Percentiles rank a stretch among this genome's conserved stretches.
Evolutionary conservation across 805 yeast genomes (phyloP).

Genomic region (Candida saitoana): DNA sequence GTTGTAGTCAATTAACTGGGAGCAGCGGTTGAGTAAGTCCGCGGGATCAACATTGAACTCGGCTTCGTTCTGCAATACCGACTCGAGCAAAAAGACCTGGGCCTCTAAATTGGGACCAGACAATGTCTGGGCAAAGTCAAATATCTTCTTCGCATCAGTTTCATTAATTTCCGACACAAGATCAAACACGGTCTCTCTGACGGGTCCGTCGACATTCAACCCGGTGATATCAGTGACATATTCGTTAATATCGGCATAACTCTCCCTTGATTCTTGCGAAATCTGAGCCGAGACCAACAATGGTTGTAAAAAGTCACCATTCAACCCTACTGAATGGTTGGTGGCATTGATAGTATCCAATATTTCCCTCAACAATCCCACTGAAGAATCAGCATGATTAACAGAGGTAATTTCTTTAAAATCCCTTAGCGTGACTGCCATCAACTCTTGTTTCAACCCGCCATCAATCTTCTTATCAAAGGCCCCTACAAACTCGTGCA

Average conservation of each 20-base stretch:
- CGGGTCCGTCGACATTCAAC: conserved; percentile 46
- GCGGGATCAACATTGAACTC: conserved; percentile 15
- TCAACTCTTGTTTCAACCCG: conserved; percentile 13
- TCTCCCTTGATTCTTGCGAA: conserved; percentile 39
- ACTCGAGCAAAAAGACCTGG: conserved; percentile 34
- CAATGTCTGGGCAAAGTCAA: conserved; percentile 10
- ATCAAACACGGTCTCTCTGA: conserved; percentile 61
- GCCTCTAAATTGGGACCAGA: conserved; percentile 37
- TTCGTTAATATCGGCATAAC: conserved; percentile 62
- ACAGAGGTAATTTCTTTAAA: conserved; percentile 13
- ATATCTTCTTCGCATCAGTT: conserved; percentile 30
- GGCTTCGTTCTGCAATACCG: conserved; percentile 41
- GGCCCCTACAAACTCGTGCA: conserved; percentile 21
- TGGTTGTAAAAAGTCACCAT: background rate
- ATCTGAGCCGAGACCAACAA: conserved; percentile 38
- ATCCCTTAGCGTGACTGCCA: conserved; percentile 19
- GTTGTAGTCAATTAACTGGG: conserved; percentile 10
- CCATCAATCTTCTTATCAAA: conserved; percentile 23
- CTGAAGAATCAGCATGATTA: conserved; percentile 11
- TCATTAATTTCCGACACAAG: conserved; percentile 48
- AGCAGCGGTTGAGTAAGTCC: conserved; percentile 17
- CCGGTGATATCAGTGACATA: conserved; percentile 77
- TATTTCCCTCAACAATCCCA: conserved; percentile 24
- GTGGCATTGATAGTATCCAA: conserved; percentile 22
- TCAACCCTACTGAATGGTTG: background rate